Percentiles rank a stretch among this genome's conserved stretches.
phyloP scores from a whole-genome alignment of 148 eudicot species.

The Arbutus unedo region DNA sequence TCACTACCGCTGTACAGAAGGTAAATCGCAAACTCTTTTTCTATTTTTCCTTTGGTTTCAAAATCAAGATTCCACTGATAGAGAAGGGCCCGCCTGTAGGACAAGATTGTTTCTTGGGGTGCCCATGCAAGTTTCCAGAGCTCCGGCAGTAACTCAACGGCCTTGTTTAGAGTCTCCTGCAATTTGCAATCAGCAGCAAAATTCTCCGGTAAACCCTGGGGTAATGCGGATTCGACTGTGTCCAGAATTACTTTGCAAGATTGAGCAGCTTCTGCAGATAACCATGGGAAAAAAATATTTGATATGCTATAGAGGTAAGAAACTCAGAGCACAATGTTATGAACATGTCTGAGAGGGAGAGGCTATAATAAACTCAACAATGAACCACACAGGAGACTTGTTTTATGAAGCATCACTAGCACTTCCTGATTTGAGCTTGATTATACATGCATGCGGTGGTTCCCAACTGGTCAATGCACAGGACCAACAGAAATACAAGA shows the following conservation, averaged over 20 bases:
- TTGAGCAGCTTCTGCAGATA: constrained; percentile 85
- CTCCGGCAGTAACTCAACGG: constrained; percentile 81
- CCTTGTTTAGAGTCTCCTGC: constrained; percentile 58
- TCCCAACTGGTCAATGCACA: not conserved
- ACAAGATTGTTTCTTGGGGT: constrained; percentile 54
- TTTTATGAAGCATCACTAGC: not conserved
- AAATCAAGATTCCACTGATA: constrained; percentile 64
- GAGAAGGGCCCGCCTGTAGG: constrained; percentile 71
- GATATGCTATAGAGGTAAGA: not conserved
- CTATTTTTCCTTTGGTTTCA: constrained; percentile 52
- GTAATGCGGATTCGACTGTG: constrained; percentile 65
- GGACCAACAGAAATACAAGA: not conserved
- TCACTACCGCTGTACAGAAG: constrained; percentile 76
- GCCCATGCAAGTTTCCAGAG: constrained; percentile 55
- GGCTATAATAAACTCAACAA: not conserved
- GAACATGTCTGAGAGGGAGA: not conserved
- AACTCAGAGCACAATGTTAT: not conserved
- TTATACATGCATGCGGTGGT: not conserved
- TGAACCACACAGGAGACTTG: not conserved
- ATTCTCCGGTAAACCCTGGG: constrained; percentile 68
- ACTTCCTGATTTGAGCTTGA: not conserved
- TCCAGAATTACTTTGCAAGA: constrained; percentile 73
- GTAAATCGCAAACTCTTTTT: constrained; percentile 62
- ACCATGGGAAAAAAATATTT: constrained; percentile 17
- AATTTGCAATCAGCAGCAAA: constrained; percentile 57